Conservation (phyloP, 2,329 filamentous ascomycete species). For the Tolypocladium album region DNA sequence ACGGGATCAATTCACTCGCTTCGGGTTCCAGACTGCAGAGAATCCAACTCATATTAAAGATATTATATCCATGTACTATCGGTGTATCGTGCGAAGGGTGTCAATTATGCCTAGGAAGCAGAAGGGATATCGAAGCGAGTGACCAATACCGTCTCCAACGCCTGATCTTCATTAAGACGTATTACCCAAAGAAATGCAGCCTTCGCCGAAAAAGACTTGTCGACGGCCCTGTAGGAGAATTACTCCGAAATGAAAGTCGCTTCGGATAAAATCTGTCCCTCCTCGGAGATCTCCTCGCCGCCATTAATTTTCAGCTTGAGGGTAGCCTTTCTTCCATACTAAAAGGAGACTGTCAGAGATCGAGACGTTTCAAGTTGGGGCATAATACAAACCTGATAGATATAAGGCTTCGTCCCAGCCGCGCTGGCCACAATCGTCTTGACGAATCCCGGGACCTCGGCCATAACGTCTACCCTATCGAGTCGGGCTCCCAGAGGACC, state of each 20-base stretch:
- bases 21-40: background rate
- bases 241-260: constrained; percentile 85
- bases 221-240: background rate
- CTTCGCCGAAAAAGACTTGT: background rate
- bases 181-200: constrained; percentile 8
- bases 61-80: background rate
- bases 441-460: constrained; percentile 88
- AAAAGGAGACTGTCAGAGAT: background rate
- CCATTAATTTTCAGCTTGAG: constrained; percentile 73
- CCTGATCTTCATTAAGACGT: constrained; percentile 7
- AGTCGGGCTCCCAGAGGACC: constrained; percentile 56
- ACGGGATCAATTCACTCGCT: background rate
- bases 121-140: constrained; percentile 11
- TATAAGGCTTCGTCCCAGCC: constrained; percentile 90
- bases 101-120: constrained; percentile 4
- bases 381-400: constrained; percentile 66
- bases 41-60: background rate
- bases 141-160: constrained; percentile 14
- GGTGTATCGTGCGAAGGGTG: background rate
- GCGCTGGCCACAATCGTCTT: constrained; percentile 86
- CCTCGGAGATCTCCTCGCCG: constrained; percentile 65
- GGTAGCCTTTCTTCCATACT: constrained; percentile 63
- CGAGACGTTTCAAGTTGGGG: background rate
- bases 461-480: constrained; percentile 87
- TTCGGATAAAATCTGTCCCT: constrained; percentile 74